Evolutionary conservation across 176 grass and related monocot genomes (phyloP).

Genomic region (Chloris gayana): DNA sequence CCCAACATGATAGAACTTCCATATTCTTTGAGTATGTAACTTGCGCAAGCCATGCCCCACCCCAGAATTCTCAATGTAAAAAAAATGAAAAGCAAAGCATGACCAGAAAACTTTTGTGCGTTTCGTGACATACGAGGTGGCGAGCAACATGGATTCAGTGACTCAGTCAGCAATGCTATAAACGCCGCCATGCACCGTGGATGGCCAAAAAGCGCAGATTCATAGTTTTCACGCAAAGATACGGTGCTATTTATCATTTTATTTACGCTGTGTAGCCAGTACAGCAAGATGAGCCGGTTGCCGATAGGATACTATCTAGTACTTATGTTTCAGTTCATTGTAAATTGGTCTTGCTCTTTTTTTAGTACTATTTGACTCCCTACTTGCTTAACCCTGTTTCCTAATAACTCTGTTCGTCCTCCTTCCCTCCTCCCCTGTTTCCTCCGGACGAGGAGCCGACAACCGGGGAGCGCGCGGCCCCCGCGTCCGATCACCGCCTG

Average conservation of each 20-base stretch:
- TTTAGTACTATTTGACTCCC: neutral
- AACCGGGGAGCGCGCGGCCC: neutral
- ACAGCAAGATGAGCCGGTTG: neutral
- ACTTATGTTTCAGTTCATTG: neutral
- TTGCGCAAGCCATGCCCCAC: too few species aligned
- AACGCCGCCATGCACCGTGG: too few species aligned
- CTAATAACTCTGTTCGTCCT: too few species aligned
- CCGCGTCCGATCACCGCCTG: neutral
- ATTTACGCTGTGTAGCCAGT: neutral
- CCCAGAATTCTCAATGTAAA: too few species aligned
- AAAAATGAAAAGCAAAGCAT: too few species aligned
- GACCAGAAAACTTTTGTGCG: too few species aligned
- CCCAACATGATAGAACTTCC: too few species aligned
- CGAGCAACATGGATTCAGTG: neutral
- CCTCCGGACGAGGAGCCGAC: neutral
- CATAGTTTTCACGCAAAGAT: too few species aligned
- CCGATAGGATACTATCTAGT: neutral
- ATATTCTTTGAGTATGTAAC: too few species aligned
- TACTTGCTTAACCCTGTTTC: neutral
- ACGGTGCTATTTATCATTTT: too few species aligned
- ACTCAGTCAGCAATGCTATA: neutral
- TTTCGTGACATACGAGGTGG: neutral
- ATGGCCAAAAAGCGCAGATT: too few species aligned
- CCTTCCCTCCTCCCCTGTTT: neutral
- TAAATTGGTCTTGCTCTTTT: neutral